Evolutionary conservation across 2,329 filamentous ascomycete genomes (phyloP), one percentile per base, ranked within the genome.

Genomic region (Venturia oleaginea): DNA sequence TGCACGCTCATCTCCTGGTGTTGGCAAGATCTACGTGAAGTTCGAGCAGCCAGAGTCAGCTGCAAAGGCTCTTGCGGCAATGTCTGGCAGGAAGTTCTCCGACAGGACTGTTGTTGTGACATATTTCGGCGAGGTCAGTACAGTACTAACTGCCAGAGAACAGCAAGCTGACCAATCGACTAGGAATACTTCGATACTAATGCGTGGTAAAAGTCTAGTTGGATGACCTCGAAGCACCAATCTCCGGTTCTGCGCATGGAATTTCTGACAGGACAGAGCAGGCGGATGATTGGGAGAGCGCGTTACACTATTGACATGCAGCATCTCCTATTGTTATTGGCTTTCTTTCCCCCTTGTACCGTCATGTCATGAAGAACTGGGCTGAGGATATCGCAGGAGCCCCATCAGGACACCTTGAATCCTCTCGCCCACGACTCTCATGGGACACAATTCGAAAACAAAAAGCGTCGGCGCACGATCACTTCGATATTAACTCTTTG

Each of bases 11-110:
- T 90, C 88, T 27, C 85, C 91, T 37, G 94, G 94, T 59, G 92
- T 99, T 27, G 94, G 94, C 74, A 99, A 97, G 82, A 97, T 99
- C 69, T 99, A 88, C 74, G 88, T 99, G 79, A 97, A 97, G 75
- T 99, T 91, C 72, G 90, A 94, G 68, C 84, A 81, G 3, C 79
- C 84, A 2, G 91, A 92, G 61, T 86, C 87, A 10, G 90, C 93
- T 24, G 88, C 89, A 67, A 92, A 90, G 72, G 95, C 94, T 8
- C 81, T 99, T 65, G 87, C 88, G 71, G 88, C 91, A n/a, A 81
- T 99, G 70, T 94, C 95, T 37, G 94, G 94, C 59, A 85, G 95
- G 68, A 97, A 97, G 75, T 99, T 99, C 74, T 90, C 92, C 0
- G 91, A 97, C 77, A 86, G 95, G 70, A 99, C 94, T 3, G 95